A percentile compares a stretch with the other conserved stretches of the same genome.
Evolutionary conservation across 2,329 filamentous ascomycete species (phyloP).

Genomic region (Diaporthe aspalathi): DNA sequence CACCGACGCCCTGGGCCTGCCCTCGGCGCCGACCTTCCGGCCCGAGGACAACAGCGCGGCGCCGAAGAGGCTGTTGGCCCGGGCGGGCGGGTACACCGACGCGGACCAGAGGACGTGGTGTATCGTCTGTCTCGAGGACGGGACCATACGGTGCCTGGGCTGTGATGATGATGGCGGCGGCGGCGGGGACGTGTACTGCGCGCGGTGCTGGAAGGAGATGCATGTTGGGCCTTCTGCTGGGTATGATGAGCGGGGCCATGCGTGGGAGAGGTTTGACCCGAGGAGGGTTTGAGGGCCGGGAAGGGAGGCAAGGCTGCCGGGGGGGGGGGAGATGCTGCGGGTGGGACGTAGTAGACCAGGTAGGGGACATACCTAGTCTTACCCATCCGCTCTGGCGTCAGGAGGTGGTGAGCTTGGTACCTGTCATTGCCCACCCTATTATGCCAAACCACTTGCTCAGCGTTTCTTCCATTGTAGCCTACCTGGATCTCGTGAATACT

Average conservation of each 20-base stretch:
- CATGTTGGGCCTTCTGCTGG: slow-evolving; percentile 77
- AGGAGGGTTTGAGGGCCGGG: slow-evolving; percentile 8
- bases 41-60: slow-evolving; percentile 53
- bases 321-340: too few relatives aligned
- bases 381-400: too few relatives aligned
- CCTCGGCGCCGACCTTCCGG: slow-evolving; percentile 62
- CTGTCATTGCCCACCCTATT: too few relatives aligned
- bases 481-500: too few relatives aligned
- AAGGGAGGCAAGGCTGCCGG: too few relatives aligned
- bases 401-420: too few relatives aligned
- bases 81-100: slow-evolving; percentile 65
- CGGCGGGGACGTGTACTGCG: slow-evolving; percentile 75
- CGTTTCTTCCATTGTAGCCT: too few relatives aligned
- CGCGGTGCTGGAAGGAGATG: slow-evolving; percentile 83
- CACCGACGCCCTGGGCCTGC: slow-evolving; percentile 55
- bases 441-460: too few relatives aligned
- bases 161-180: slow-evolving; percentile 61
- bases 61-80: slow-evolving; percentile 45
- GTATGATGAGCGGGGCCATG: slow-evolving; percentile 77
- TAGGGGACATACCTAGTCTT: too few relatives aligned
- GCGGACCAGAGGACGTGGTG: slow-evolving; percentile 84
- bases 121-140: slow-evolving; percentile 84
- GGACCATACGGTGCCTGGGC: slow-evolving; percentile 76
- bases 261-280: slow-evolving; percentile 66
- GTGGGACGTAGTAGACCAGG: too few relatives aligned